These are phyloP conservation scores for Amylostereum areolatum DNA, from an alignment of 1,284 basidiomycete species.

Conservation along the genomic window DNA sequence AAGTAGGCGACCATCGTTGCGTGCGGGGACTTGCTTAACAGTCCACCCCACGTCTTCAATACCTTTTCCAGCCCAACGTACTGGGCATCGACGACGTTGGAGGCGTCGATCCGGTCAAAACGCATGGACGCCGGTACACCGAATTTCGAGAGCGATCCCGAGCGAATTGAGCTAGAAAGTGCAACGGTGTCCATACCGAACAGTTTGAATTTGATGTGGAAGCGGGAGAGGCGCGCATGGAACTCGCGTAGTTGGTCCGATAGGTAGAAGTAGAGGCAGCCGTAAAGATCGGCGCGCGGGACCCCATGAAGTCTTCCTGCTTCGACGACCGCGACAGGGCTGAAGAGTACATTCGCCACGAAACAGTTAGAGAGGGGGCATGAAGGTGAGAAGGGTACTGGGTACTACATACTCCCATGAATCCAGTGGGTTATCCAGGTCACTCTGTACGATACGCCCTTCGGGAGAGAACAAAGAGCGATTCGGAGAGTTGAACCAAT, in stretches of 20 bases:
- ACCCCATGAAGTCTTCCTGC: conserved; percentile 28
- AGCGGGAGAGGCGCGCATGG: conserved; percentile 22
- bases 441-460: conserved; percentile 24
- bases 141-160: too few relatives aligned
- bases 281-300: conserved; percentile 32
- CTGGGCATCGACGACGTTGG: conserved; percentile 36
- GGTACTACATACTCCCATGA: conserved; percentile 35
- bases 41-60: conserved; percentile 27
- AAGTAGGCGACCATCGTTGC: conserved; percentile 34
- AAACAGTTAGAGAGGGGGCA: not conserved
- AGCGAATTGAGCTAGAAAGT: conserved; percentile 21
- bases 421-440: conserved; percentile 27
- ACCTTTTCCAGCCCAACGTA: conserved; percentile 31
- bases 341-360: not conserved
- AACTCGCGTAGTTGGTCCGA: conserved; percentile 30
- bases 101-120: conserved; percentile 44
- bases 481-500: conserved; percentile 31
- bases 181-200: conserved; percentile 19
- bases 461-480: conserved; percentile 27
- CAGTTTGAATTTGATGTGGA: conserved; percentile 26
- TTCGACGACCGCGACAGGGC: conserved; percentile 17
- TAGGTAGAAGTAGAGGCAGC: conserved; percentile 39
- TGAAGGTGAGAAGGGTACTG: too few relatives aligned
- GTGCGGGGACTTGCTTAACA: conserved; percentile 22
- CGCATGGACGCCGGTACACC: conserved; percentile 17